Percentiles rank a stretch among this genome's conserved stretches.
Conservation (phyloP, 225 moss, liverwort and hornwort genomes). For the Physcomitrellopsis africana region DNA sequence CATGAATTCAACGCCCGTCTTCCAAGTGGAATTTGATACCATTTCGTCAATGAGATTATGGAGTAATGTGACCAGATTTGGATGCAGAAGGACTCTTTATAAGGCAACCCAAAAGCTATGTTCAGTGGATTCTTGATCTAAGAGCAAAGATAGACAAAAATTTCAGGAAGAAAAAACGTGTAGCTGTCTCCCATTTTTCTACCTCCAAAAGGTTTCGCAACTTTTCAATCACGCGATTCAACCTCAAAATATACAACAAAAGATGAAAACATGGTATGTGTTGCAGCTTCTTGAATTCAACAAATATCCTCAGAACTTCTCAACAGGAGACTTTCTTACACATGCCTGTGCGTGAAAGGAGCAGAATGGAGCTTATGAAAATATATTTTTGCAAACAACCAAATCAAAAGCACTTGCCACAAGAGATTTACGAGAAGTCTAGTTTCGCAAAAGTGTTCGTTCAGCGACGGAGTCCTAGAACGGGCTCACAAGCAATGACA, state of each 20-base stretch:
- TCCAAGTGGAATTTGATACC: neutral
- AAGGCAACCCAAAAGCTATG: neutral
- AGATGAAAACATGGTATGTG: neutral
- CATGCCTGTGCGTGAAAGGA: too few species aligned
- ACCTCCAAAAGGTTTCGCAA: too few species aligned
- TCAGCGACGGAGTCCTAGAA: neutral
- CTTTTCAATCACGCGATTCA: too few species aligned
- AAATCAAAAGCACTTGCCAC: too few species aligned
- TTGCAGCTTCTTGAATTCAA: too few species aligned
- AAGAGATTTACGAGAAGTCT: too few species aligned
- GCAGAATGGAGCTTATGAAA: too few species aligned
- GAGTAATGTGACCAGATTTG: neutral
- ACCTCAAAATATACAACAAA: too few species aligned
- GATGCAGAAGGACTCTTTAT: neutral
- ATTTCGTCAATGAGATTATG: neutral
- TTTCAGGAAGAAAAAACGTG: neutral
- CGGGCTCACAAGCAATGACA: neutral
- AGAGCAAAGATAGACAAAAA: neutral
- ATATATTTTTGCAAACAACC: too few species aligned
- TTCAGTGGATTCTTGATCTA: neutral
- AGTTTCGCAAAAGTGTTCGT: neutral
- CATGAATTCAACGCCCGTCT: neutral
- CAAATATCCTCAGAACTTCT: too few species aligned
- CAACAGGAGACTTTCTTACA: too few species aligned
- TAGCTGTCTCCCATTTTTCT: neutral